Evolutionary conservation across 495 filamentous ascomycete species (phyloP).

Genomic region (Rostrohypoxylon terebratum): DNA sequence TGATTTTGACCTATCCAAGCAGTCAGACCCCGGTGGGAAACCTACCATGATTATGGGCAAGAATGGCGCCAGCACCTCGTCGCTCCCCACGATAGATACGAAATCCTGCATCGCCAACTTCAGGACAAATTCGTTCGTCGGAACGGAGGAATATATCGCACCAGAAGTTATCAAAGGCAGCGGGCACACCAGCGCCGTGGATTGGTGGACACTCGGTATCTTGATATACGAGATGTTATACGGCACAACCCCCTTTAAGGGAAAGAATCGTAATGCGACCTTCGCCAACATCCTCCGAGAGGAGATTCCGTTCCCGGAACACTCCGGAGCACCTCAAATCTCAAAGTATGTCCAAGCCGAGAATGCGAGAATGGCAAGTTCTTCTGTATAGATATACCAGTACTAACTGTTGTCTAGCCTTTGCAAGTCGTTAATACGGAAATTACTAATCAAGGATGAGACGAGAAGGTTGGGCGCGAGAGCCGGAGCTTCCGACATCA

Average conservation of each 20-base stretch:
- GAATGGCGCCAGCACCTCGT: constrained; percentile 79
- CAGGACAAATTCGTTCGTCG: constrained; percentile 97
- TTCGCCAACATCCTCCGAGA: constrained; percentile 97
- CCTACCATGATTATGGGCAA: constrained; percentile 97
- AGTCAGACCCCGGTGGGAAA: constrained; percentile 94
- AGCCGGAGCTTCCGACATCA: constrained; percentile 96
- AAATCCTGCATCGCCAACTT: constrained; percentile 99
- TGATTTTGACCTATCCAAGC: constrained; percentile 97
- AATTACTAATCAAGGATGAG: constrained; percentile 97
- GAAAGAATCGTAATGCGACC: constrained; percentile 97
- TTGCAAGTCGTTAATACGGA: constrained; percentile 96
- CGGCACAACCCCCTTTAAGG: constrained; percentile 98
- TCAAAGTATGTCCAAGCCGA: constrained; percentile 76
- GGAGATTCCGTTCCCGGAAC: constrained; percentile 94
- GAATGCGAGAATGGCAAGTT: background rate
- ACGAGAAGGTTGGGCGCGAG: constrained; percentile 93
- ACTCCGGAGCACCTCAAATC: constrained; percentile 82
- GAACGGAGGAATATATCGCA: constrained; percentile 98
- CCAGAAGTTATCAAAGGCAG: constrained; percentile 99
- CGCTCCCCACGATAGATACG: constrained; percentile 94
- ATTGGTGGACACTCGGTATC: constrained; percentile 99
- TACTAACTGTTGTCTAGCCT: constrained; percentile 64
- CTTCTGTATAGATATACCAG: background rate
- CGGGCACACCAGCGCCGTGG: constrained; percentile 96
- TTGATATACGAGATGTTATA: constrained; percentile 99